Evolutionary conservation across 345 rosid species (phyloP), one percentile per base, ranked within the genome.

Genomic region (Eucalyptus curtisii): DNA sequence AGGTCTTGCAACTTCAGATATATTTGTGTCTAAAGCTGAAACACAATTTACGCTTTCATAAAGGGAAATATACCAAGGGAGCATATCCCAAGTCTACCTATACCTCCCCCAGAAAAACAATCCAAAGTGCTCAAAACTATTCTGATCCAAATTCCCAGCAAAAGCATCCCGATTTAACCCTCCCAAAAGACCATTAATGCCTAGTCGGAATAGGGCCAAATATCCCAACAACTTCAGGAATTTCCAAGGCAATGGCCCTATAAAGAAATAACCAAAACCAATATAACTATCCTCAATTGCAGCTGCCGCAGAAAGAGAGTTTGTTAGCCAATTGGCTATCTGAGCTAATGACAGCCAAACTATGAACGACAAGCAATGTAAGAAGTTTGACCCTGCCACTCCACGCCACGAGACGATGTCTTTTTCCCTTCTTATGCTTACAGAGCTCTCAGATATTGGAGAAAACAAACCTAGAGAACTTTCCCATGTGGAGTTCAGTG

Each of bases 271-370:
- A 61, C 99, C 98, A 89, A 97, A 94, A 89, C 94, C 99, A 93
- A 97, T 96, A 49, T 99, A 97, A 92, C 98, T 97, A 88, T 97
- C 99, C 92, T 97, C 99, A 90, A 95, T 97, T 79, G 98, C 98
- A 92, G 97, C 99, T 97, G 96, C 87, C 49, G 42, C 91, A 87
- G 88, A 87, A 42, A 76, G 94, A 2, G 25, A 91, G 90, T 12
- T 49, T 5, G 14, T 31, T 86, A 33, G 30, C 42, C 47, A 49
- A 76, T 52, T 49, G 27, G 37, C 47, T 31, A 14, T 86, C 31
- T 44, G 40, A 49, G 45, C 47, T 53, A 17, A 86, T 24, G 57
- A 85, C 25, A 17, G 49, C 59, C 33, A 84, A 25, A 53, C 61
- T 16, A 79, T 17, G 33, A n/a, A 68, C 40, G 33, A 49, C 48